Conservation (phyloP, 495 filamentous ascomycete genomes). For the Trichoderma parareesei region DNA sequence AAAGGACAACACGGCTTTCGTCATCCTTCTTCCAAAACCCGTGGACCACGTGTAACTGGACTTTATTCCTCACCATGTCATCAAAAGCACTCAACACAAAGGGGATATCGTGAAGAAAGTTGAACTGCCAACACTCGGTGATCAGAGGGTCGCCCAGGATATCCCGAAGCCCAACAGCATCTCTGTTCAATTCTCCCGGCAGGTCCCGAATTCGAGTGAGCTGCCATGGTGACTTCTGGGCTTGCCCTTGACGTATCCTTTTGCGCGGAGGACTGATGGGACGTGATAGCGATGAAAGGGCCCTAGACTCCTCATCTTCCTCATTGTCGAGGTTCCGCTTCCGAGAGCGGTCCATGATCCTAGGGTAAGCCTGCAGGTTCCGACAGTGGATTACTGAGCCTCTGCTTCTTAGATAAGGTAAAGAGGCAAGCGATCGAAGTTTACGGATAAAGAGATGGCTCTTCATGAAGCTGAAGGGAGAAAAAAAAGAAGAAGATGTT, state of each 20-base stretch:
- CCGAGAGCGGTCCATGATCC: conserved; percentile 15
- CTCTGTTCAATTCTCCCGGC: conserved; percentile 51
- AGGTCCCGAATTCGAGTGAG: conserved; percentile 66
- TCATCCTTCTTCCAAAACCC: conserved; percentile 81
- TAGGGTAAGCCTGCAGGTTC: background rate
- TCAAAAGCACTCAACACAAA: conserved; percentile 61
- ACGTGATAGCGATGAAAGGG: conserved; percentile 24
- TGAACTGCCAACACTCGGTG: conserved; percentile 83
- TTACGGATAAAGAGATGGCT: background rate
- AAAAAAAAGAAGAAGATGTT: background rate
- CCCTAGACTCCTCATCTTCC: background rate
- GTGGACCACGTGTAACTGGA: conserved; percentile 72
- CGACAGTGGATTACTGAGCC: background rate
- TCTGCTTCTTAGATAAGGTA: background rate
- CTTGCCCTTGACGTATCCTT: conserved; percentile 19
- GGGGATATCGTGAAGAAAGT: conserved; percentile 75
- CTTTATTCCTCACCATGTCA: conserved; percentile 52
- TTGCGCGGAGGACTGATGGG: conserved; percentile 36
- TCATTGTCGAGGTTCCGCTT: conserved; percentile 11
- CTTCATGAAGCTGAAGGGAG: background rate
- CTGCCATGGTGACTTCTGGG: conserved; percentile 55
- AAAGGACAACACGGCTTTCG: conserved; percentile 46
- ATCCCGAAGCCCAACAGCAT: conserved; percentile 58
- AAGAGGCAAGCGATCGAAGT: background rate
- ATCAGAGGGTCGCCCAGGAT: conserved; percentile 79